phyloP scores from a whole-genome alignment of 306 rosid genomes.

The Pyrus betulifolia region DNA sequence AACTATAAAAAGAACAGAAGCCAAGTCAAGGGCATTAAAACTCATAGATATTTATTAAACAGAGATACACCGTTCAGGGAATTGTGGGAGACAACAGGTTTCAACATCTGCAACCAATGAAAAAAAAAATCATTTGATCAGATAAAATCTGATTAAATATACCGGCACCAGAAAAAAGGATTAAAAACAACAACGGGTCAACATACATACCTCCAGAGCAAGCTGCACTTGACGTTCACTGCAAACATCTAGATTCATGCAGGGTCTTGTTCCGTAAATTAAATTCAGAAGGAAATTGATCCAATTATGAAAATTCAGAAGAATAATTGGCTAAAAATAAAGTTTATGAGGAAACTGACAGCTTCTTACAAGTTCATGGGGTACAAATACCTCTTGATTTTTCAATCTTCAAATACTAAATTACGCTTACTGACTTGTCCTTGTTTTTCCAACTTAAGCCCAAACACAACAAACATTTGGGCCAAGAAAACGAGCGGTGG shows the following conservation, averaged over 20 bases:
- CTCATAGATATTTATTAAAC: conserved; percentile 18
- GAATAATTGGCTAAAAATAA: too few species aligned
- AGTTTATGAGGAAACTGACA: too few species aligned
- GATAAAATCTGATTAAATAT: background rate
- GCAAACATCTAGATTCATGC: conserved; percentile 70
- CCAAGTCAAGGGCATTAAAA: conserved; percentile 10
- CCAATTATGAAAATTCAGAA: too few species aligned
- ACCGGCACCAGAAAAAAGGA: background rate
- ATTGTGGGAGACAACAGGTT: conserved; percentile 86
- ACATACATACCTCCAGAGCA: conserved; percentile 50
- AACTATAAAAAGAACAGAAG: background rate
- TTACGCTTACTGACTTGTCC: background rate
- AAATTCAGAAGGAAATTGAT: too few species aligned
- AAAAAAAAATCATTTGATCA: background rate
- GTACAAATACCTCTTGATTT: too few species aligned
- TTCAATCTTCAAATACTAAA: background rate
- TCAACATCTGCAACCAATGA: conserved; percentile 50
- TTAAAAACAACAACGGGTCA: background rate
- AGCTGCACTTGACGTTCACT: conserved; percentile 75
- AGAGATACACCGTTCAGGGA: conserved; percentile 77
- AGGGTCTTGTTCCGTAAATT: conserved; percentile 55
- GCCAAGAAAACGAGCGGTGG: background rate
- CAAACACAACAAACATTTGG: background rate
- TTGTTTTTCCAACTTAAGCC: background rate
- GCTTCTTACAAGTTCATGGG: too few species aligned